These are phyloP conservation scores for Caloboletus firmus DNA, from an alignment of 1,284 basidiomycete species.

Conservation along the genomic window DNA sequence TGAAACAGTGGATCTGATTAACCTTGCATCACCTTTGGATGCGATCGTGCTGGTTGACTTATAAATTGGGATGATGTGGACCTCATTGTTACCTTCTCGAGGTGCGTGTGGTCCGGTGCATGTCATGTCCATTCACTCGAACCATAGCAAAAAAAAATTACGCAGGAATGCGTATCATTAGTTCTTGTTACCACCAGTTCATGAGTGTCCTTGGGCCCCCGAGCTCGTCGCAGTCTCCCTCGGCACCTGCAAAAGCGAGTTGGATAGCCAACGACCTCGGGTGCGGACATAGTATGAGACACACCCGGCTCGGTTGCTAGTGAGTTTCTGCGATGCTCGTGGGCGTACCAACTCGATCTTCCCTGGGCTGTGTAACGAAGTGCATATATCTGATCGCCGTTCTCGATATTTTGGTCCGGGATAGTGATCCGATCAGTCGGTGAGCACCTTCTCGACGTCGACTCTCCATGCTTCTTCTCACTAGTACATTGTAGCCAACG, in stretches of 20 bases:
- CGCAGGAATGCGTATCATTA: not conserved
- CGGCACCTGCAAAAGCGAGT: not conserved
- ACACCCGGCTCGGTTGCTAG: not conserved
- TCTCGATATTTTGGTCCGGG: not conserved
- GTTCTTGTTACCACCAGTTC: not conserved
- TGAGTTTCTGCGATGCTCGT: not conserved
- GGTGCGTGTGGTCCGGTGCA: not conserved
- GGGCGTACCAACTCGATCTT: not conserved
- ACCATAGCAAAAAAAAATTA: not conserved
- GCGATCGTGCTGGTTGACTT: not conserved
- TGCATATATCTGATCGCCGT: not conserved
- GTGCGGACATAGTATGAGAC: not conserved
- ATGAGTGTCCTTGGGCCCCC: not conserved
- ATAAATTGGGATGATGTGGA: not conserved
- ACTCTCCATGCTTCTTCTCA: not conserved
- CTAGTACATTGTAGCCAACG: not conserved
- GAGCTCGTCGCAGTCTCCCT: not conserved
- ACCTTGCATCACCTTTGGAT: slow-evolving; percentile 6
- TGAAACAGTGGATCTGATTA: slow-evolving; percentile 31
- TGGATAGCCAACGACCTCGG: not conserved
- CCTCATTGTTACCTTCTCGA: not conserved
- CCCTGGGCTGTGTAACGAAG: not conserved
- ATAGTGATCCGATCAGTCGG: not conserved
- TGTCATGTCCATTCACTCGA: not conserved
- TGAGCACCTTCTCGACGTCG: not conserved